Evolutionary conservation across 495 filamentous ascomycete species (phyloP).

Genomic region (Penicillium psychrofluorescens): DNA sequence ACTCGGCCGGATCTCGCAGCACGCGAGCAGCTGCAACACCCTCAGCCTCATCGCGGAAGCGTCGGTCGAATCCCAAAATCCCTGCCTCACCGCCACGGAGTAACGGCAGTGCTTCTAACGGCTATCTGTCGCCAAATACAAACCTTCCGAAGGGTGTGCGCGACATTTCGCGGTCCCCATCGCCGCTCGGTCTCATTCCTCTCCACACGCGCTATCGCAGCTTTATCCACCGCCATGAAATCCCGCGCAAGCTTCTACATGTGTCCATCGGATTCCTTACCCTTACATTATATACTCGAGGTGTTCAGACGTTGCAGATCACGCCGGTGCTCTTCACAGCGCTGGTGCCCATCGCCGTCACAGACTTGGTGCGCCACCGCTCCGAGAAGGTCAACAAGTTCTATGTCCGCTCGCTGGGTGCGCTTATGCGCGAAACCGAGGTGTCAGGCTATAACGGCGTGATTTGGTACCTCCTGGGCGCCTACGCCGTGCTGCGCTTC

Average conservation of each 20-base stretch:
- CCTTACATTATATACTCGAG: constrained; percentile 70
- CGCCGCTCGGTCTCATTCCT: constrained; percentile 88
- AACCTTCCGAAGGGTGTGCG: constrained; percentile 52
- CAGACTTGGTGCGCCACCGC: constrained; percentile 75
- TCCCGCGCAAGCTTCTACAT: constrained; percentile 46
- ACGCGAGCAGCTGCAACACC: constrained; percentile 8
- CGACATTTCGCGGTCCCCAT: constrained; percentile 79
- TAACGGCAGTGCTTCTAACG: constrained; percentile 48
- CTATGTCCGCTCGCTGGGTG: constrained; percentile 77
- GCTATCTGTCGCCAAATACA: constrained; percentile 61
- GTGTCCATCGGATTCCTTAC: constrained; percentile 95
- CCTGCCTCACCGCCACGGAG: constrained; percentile 29
- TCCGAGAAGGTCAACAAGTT: constrained; percentile 74
- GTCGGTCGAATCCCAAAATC: constrained; percentile 38
- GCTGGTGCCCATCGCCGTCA: constrained; percentile 79
- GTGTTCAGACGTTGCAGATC: constrained; percentile 64
- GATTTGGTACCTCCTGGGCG: constrained; percentile 89
- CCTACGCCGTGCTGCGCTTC: constrained; percentile 76
- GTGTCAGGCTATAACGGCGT: constrained; percentile 91
- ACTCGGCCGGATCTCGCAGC: constrained; percentile 18
- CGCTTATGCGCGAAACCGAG: constrained; percentile 94
- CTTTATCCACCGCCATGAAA: constrained; percentile 47
- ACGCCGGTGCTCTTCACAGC: constrained; percentile 76
- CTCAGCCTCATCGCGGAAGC: constrained; percentile 24
- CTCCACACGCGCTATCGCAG: constrained; percentile 60